Evolutionary conservation across 2,329 filamentous ascomycete species (phyloP).

Genomic region (Phyllosticta citriasiana): DNA sequence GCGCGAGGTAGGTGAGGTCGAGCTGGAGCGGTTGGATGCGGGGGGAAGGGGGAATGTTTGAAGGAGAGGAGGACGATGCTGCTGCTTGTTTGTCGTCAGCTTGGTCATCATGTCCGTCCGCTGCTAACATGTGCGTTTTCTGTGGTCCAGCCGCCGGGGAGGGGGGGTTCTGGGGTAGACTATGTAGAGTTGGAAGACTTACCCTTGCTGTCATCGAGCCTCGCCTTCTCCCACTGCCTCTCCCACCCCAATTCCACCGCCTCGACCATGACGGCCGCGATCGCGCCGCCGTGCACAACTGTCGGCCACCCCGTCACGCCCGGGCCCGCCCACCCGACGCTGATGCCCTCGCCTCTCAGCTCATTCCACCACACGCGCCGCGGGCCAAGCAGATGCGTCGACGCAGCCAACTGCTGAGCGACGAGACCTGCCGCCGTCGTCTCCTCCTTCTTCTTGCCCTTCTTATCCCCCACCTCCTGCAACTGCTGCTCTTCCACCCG

Average conservation of each 20-base stretch:
- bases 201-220: slow-evolving; percentile 11
- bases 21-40: slow-evolving; percentile 24
- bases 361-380: slow-evolving; percentile 56
- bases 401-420: not conserved
- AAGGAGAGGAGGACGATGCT: slow-evolving; percentile 17
- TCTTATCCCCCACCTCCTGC: not conserved
- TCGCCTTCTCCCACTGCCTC: slow-evolving; percentile 28
- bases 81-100: not conserved
- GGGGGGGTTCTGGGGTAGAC: not conserved
- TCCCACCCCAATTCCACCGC: slow-evolving; percentile 54
- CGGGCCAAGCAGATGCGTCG: slow-evolving; percentile 28
- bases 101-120: not conserved
- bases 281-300: slow-evolving; percentile 59
- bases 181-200: not conserved
- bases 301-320: slow-evolving; percentile 59
- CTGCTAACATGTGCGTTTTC: no score
- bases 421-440: not conserved
- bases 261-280: slow-evolving; percentile 62
- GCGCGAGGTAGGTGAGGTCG: slow-evolving; percentile 51
- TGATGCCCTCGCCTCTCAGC: slow-evolving; percentile 41
- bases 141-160: no score
- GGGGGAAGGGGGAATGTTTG: slow-evolving; percentile 17
- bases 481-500: not conserved
- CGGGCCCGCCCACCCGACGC: slow-evolving; percentile 54
- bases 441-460: slow-evolving; percentile 10